Conservation (phyloP, 139 green algal species). For the Deuterostichococcus epilithicus region DNA sequence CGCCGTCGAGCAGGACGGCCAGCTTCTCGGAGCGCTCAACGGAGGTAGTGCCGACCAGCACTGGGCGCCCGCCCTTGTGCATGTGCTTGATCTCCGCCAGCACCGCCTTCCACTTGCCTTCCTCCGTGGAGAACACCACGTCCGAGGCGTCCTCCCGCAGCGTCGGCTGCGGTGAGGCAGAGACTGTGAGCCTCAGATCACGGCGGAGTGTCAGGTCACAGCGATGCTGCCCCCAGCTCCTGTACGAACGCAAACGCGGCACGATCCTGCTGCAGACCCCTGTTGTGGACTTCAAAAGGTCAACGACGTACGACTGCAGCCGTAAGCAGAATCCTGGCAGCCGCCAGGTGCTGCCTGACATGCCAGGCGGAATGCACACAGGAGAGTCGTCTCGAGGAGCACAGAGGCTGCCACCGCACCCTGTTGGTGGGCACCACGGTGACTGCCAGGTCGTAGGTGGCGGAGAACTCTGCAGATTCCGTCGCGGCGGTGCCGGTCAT, state of each 20-base stretch:
- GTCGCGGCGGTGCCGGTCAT: conserved; percentile 95
- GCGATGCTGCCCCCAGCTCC: too few species aligned
- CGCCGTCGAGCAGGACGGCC: conserved; percentile 61
- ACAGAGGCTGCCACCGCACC: conserved; percentile 7
- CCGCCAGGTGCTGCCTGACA: too few species aligned
- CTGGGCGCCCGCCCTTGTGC: conserved; percentile 83
- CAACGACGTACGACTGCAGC: too few species aligned
- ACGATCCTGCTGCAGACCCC: too few species aligned
- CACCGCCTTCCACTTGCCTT: conserved; percentile 85
- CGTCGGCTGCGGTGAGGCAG: conserved; percentile 4
- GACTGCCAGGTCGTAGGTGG: conserved; percentile 94
- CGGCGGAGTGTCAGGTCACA: too few species aligned
- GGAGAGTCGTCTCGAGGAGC: too few species aligned
- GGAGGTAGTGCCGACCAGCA: conserved; percentile 89
- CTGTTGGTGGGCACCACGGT: conserved; percentile 75
- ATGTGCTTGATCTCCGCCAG: conserved; percentile 86
- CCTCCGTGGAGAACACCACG: conserved; percentile 83
- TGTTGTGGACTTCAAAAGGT: too few species aligned
- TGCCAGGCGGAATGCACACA: too few species aligned
- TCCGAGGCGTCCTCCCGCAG: conserved; percentile 82
- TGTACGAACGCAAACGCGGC: too few species aligned
- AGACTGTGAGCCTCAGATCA: conserved; percentile 45
- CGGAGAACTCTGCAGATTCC: conserved; percentile 92
- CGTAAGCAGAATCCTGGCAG: too few species aligned
- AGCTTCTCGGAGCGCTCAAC: conserved; percentile 92